Base-by-base conservation (phyloP, 2,329 filamentous ascomycete genomes). In the Exutisphaerella laricina region DNA sequence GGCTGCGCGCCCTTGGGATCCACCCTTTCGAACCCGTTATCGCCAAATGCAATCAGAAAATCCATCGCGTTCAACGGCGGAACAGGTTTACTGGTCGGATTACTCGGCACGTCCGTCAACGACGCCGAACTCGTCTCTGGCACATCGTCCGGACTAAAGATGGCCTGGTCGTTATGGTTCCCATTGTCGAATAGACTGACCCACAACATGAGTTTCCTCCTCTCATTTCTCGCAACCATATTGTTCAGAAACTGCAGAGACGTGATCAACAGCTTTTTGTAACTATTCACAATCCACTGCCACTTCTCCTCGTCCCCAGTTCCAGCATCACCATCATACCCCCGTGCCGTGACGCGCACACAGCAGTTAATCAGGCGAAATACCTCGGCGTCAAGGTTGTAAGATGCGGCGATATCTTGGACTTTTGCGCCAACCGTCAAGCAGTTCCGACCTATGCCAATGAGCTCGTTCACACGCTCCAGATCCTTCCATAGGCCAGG, bases 161-260 rank as follows among this genome's bases (percentile, higher is more conserved):
- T 47, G 5, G 53, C 62, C 37, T 69, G 66, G 2, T 17, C 18
- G 23, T 26, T 26, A 7, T 6, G 6, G 5, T 66, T 58, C 17
- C 39, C 48, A 23, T 50, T 48, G 39, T 80, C 79, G 53, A 83
- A 83, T 2, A 83, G 66, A 58, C 79, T 75, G 26, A 82, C 63
- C 79, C 79, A 83, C 2, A 83, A 69, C 54, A 80, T 77, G 53
- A 82, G 69, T 56, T 83, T 82, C 28, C 78, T 68, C 46, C 78
- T 72, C 61, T 83, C 79, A 52, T 83, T 83, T 48, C 79, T 74
- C 57, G 79, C 78, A 34, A 80, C 77, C 36, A 82, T 72, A 50
- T 82, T 82, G 63, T 82, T 80, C 42, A 82, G 63, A 51, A 80
- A 81, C 57, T 82, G 79, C n/a, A 83, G 67, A 48, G 76, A 78